Percentiles rank a stretch among this genome's conserved stretches.
Evolutionary conservation across 768 basidiomycete genomes (phyloP).

Genomic region (Exsudoporus frostii): DNA sequence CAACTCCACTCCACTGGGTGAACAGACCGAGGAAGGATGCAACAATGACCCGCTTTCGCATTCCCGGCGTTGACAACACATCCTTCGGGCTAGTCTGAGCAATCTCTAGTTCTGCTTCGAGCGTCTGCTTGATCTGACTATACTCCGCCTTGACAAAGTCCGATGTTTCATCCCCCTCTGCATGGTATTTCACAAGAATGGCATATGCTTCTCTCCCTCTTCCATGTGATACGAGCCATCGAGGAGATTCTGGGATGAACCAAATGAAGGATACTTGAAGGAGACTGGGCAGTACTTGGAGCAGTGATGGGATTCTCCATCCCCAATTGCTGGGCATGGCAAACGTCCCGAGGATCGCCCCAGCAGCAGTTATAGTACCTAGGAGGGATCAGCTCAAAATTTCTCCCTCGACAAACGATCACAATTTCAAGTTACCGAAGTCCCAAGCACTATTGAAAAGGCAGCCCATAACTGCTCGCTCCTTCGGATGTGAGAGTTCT

Average conservation of each 20-base stretch:
- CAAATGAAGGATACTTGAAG: conserved; percentile 55
- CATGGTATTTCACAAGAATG: conserved; percentile 58
- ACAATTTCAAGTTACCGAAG: conserved; percentile 7
- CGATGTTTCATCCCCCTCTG: conserved; percentile 49
- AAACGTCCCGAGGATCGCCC: conserved; percentile 61
- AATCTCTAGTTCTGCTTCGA: conserved; percentile 31
- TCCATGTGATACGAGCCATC: conserved; percentile 60
- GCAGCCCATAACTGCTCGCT: conserved; percentile 13
- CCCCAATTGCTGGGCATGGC: conserved; percentile 55
- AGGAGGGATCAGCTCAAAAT: not conserved
- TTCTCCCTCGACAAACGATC: no score
- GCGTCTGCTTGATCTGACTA: conserved; percentile 51
- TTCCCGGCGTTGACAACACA: conserved; percentile 10
- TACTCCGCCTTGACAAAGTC: conserved; percentile 60
- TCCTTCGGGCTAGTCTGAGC: not conserved
- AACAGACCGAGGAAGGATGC: conserved; percentile 14
- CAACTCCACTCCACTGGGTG: conserved; percentile 13
- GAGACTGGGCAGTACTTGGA: conserved; percentile 52
- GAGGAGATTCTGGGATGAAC: conserved; percentile 62
- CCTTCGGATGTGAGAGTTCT: conserved; percentile 25
- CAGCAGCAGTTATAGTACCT: conserved; percentile 41
- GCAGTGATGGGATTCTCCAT: conserved; percentile 65
- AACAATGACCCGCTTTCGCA: conserved; percentile 13
- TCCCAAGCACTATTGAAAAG: conserved; percentile 10
- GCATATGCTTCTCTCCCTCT: conserved; percentile 45